phyloP scores from a whole-genome alignment of 1,139 yeast species.

The Pichia norvegensis region DNA sequence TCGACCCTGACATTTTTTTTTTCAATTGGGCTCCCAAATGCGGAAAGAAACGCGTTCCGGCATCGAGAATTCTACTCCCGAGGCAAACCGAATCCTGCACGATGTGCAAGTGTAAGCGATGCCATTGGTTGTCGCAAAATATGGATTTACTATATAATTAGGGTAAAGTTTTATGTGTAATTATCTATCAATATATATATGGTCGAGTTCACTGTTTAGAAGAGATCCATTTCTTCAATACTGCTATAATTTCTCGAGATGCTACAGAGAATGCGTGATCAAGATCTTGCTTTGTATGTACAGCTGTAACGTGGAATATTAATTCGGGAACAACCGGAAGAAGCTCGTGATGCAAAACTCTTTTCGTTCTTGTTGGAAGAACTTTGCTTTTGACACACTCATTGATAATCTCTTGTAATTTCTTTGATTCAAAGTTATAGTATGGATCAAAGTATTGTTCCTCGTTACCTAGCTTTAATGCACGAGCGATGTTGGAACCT shows the following conservation, averaged over 20 bases:
- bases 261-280: slow-evolving; percentile 23
- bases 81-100: background rate
- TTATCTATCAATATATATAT: background rate
- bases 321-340: slow-evolving; percentile 72
- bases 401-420: slow-evolving; percentile 60
- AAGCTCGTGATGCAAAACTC: slow-evolving; percentile 65
- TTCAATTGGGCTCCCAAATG: background rate
- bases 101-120: background rate
- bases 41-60: background rate
- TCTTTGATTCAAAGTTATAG: slow-evolving; percentile 52
- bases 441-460: slow-evolving; percentile 29
- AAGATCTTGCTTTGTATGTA: slow-evolving; percentile 48
- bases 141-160: too few relatives aligned
- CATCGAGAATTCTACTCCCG: background rate
- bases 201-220: background rate
- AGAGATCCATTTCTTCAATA: slow-evolving; percentile 13
- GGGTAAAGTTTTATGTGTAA: background rate
- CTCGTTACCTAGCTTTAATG: slow-evolving; percentile 27
- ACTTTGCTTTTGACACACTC: slow-evolving; percentile 42
- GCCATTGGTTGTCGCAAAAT: too few relatives aligned
- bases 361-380: slow-evolving; percentile 62
- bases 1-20: too few relatives aligned
- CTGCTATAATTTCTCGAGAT: slow-evolving; percentile 18
- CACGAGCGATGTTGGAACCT: slow-evolving; percentile 24
- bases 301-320: slow-evolving; percentile 51